Conservation (phyloP, 108 stramenopile genomes). For the Nitzschia palea region DNA sequence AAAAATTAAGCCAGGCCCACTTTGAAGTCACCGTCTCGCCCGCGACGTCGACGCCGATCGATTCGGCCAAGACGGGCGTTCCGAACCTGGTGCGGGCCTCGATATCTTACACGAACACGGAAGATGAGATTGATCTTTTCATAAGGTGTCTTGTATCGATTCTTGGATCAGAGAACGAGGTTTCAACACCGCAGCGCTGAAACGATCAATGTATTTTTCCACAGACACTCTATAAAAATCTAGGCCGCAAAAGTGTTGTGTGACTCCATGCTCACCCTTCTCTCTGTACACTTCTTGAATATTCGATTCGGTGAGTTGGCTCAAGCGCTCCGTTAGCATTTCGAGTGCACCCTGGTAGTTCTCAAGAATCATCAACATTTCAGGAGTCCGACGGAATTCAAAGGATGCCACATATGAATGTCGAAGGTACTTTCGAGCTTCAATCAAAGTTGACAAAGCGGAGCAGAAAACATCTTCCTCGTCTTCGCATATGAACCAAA, state of each 20-base stretch:
- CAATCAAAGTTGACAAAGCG: constrained; percentile 18
- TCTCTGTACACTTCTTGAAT: constrained; percentile 15
- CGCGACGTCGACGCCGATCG: constrained; percentile 64
- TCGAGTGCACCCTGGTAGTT: constrained; percentile 35
- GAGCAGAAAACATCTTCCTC: constrained; percentile 1
- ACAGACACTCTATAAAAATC: constrained; percentile 26
- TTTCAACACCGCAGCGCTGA: not conserved
- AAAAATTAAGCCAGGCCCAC: not conserved
- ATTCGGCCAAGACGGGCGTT: constrained; percentile 45
- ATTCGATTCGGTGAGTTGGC: constrained; percentile 32
- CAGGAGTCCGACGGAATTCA: not conserved
- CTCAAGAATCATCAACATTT: constrained; percentile 3
- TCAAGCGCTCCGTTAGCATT: constrained; percentile 35
- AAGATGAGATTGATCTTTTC: constrained; percentile 49
- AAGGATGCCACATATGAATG: constrained; percentile 31
- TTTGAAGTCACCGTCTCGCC: constrained; percentile 65
- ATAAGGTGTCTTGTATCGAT: constrained; percentile 7
- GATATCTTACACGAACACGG: constrained; percentile 57
- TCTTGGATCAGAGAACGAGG: not conserved
- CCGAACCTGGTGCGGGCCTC: constrained; percentile 58
- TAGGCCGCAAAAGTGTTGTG: constrained; percentile 11
- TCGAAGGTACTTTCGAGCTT: constrained; percentile 28
- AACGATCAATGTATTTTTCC: constrained; percentile 19
- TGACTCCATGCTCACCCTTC: constrained; percentile 15
- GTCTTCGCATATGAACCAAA: not conserved